Conservation (phyloP, 306 rosid species). For the Oemleria cerasiformis region DNA sequence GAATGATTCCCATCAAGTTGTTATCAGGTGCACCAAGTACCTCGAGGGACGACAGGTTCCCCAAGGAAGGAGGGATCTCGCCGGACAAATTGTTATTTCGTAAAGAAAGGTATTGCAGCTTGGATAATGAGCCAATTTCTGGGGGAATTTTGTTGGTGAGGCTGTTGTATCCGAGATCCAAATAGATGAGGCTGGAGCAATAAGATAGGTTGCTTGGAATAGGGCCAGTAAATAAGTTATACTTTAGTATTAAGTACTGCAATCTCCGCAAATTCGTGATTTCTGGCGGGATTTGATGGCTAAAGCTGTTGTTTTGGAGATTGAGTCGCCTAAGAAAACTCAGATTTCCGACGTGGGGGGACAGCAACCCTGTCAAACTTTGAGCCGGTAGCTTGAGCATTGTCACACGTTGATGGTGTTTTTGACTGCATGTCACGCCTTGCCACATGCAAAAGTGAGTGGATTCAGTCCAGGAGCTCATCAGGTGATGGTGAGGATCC, state of each 20-base stretch:
- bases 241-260: background rate
- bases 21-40: accelerated
- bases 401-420: background rate
- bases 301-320: background rate
- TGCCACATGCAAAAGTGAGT: background rate
- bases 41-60: background rate
- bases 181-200: background rate
- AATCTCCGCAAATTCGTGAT: background rate
- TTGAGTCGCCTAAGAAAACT: background rate
- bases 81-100: accelerated
- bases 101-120: accelerated
- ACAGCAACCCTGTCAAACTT: background rate
- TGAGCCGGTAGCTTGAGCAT: background rate
- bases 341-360: background rate
- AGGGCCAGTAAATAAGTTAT: background rate
- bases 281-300: background rate
- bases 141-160: background rate
- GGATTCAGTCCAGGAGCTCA: conserved; percentile 3
- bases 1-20: background rate
- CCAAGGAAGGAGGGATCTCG: background rate
- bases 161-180: accelerated
- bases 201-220: background rate
- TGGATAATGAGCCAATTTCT: background rate
- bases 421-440: background rate
- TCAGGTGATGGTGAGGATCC: background rate